Evolutionary conservation across 192 early-diverging fungal genomes (phyloP), one percentile per base, ranked within the genome.

Genomic region (Mortierella alpina): DNA sequence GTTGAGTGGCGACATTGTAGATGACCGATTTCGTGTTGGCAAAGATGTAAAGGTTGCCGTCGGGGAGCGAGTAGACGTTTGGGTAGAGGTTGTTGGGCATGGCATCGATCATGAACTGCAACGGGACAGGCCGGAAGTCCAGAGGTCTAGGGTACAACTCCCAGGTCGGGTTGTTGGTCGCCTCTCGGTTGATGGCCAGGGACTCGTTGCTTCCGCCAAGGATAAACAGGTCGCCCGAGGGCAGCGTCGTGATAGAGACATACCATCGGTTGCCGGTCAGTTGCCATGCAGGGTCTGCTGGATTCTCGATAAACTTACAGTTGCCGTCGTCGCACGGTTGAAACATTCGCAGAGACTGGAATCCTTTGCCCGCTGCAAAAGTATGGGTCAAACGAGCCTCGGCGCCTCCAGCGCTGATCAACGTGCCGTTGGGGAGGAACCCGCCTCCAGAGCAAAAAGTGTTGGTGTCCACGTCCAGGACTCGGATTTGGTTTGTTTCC

Each of bases 381-480:
- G 61, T 65, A 51, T 77, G 79, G 15, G 84, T 83, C n/a, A 69
- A 56, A 13, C 67, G 62, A 56, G 54, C 20, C 50, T 85, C 70
- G 12, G 84, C 88, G 22, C 88, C 88, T 7, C 86, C 88, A n/a
- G 82, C 84, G 58, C 85, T 85, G 63, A 88, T 83, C 20, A 89
- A 65, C 15, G 86, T 89, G 17, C 88, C 86, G 45, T 89, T 89
- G 15, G 55, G 75, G 11, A 89, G 70, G 65, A 86, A 89, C n/a
- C 86, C 83, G 42, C 88, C 88, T 18, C 83, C 88, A 10, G 88
- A 87, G 66, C 88, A 89, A 67, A 89, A 89, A 9, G 88, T 87
- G 53, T 89, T 89, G 54, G 88, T 87, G 23, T 77, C 59, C 7
- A 89, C 56, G n/a, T 84, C 80, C 46, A 89, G 40, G 17, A 80